Percentiles rank a stretch among this genome's conserved stretches.
Evolutionary conservation across 345 rosid species (phyloP).

Genomic region (Jatropha curcas): DNA sequence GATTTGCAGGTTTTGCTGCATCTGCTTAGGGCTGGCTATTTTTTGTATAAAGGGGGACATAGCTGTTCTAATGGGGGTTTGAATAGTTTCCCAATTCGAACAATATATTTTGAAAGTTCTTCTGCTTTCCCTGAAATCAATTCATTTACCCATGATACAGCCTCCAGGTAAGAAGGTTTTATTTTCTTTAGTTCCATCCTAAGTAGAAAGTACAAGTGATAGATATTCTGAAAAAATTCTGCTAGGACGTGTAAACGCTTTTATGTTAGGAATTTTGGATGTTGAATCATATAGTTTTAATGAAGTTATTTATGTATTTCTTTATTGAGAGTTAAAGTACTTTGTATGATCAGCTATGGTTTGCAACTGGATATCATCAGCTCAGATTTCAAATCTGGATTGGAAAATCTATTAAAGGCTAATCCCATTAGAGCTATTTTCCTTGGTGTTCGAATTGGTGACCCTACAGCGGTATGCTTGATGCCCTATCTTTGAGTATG

Average conservation of each 20-base stretch:
- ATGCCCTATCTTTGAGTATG: slow-evolving; percentile 3
- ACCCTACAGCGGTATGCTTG: slow-evolving; percentile 92
- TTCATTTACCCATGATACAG: slow-evolving; percentile 82
- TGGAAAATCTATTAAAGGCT: slow-evolving; percentile 75
- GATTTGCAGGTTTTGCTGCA: slow-evolving; percentile 80
- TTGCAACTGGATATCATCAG: slow-evolving; percentile 76
- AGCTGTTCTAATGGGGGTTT: slow-evolving; percentile 60
- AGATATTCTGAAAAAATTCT: neutral
- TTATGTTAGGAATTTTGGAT: slow-evolving; percentile 3
- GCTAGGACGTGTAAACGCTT: neutral
- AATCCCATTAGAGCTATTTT: slow-evolving; percentile 93
- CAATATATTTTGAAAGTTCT: slow-evolving; percentile 87
- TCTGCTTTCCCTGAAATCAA: slow-evolving; percentile 89
- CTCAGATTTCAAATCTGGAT: slow-evolving; percentile 91
- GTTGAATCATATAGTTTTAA: neutral
- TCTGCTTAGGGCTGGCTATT: slow-evolving; percentile 90
- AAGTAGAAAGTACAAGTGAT: neutral
- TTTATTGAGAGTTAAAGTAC: slow-evolving; percentile 11
- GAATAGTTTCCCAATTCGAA: slow-evolving; percentile 70
- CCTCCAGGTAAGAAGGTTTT: slow-evolving; percentile 53
- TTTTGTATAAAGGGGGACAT: slow-evolving; percentile 60
- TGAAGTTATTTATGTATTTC: neutral
- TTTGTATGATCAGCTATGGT: slow-evolving; percentile 59
- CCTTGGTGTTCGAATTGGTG: slow-evolving; percentile 98
- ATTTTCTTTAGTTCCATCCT: neutral